phyloP scores from a whole-genome alignment of 495 filamentous ascomycete species.

The Aspergillus bridgeri region DNA sequence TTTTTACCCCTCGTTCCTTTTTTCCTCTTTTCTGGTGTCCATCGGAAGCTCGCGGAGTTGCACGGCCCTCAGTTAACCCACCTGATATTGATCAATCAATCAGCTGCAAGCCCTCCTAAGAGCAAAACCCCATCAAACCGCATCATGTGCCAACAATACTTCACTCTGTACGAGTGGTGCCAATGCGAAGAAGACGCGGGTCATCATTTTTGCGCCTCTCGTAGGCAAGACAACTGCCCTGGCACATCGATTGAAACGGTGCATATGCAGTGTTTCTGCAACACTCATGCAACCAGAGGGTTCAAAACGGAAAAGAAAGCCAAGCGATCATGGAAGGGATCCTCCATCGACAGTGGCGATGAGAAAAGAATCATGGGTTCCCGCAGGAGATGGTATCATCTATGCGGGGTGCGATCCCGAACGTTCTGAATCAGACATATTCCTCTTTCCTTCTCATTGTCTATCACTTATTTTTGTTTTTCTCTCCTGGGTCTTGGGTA shows the following conservation, averaged over 20 bases:
- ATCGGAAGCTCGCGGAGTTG: slow-evolving; percentile 20
- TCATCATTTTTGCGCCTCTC: slow-evolving; percentile 27
- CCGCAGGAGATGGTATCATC: slow-evolving; percentile 36
- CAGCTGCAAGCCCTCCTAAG: not conserved
- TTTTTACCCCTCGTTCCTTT: not conserved
- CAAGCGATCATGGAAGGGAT: slow-evolving; percentile 25
- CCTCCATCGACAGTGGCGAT: slow-evolving; percentile 22
- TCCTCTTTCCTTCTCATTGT: slow-evolving; percentile 7
- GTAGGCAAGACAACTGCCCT: slow-evolving; percentile 31
- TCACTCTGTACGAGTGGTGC: slow-evolving; percentile 45
- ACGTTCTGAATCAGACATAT: slow-evolving; percentile 4
- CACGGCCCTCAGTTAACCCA: not conserved
- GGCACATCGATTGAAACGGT: slow-evolving; percentile 38
- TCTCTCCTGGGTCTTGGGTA: slow-evolving; percentile 19
- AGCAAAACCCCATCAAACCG: not conserved
- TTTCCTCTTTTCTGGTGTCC: not conserved
- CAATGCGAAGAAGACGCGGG: slow-evolving; percentile 43
- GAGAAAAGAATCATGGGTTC: slow-evolving; percentile 30
- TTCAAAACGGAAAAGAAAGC: slow-evolving; percentile 37
- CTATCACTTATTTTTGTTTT: not conserved
- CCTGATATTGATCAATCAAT: not conserved
- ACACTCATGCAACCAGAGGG: slow-evolving; percentile 36
- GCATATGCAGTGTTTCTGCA: slow-evolving; percentile 46
- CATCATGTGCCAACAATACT: slow-evolving; percentile 44
- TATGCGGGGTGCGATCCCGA: slow-evolving; percentile 27